These are phyloP conservation scores for Yueomyces sp. DNA, from an alignment of 805 yeast genomes.

Conservation along the genomic window DNA sequence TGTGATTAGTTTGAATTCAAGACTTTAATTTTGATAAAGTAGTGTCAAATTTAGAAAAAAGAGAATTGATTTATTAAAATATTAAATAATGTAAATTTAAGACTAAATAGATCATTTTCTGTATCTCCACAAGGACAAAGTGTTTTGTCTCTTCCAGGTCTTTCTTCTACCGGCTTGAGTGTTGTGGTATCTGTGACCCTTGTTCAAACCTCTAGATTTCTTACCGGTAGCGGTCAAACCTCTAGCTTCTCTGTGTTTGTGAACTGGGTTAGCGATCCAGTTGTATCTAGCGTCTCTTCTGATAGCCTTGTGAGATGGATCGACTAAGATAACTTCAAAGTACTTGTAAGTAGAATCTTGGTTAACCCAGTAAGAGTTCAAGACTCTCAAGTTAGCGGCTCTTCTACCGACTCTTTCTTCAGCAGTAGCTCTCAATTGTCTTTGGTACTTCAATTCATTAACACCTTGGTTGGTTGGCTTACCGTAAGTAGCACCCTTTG, in stretches of 20 bases:
- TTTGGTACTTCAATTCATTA: conserved; percentile 97
- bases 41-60: too few species aligned
- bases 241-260: conserved; percentile 99
- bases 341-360: conserved; percentile 99
- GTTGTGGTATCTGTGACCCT: conserved; percentile 99
- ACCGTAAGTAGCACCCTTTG: conserved; percentile 99
- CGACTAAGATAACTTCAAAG: conserved; percentile 95
- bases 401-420: conserved; percentile 99
- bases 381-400: conserved; percentile 97
- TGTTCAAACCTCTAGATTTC: conserved; percentile 99
- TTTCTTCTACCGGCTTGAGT: conserved; percentile 97
- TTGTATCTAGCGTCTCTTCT: conserved; percentile 97
- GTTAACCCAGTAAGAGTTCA: conserved; percentile 99
- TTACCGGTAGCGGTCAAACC: conserved; percentile 97
- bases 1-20: too few species aligned
- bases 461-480: conserved; percentile 99
- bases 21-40: too few species aligned
- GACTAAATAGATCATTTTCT: conserved; percentile 45
- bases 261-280: conserved; percentile 99
- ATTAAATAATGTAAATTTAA: conserved; percentile 1
- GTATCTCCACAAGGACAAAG: conserved; percentile 98
- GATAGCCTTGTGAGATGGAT: conserved; percentile 97
- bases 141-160: conserved; percentile 99
- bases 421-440: conserved; percentile 94
- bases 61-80: background rate